Evolutionary conservation across 345 rosid species (phyloP).

Genomic region (Atalantia buxifolia): DNA sequence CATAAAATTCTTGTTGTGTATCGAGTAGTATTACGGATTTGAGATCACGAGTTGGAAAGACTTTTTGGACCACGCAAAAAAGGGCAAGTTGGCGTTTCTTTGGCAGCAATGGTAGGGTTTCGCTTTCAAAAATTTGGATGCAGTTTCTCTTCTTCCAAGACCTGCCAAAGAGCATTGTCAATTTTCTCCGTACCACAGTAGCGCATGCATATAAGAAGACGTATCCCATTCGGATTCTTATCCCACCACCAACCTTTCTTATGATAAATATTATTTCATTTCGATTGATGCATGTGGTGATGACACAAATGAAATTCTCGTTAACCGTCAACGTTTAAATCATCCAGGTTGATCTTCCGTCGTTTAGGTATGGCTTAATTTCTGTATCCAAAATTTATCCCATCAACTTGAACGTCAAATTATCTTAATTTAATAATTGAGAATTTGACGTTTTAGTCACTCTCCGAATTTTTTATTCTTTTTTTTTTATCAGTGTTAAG

Average conservation of each 20-base stretch:
- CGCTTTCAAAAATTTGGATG: not conserved
- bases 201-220: not conserved
- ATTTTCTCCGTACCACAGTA: not conserved
- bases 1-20: not conserved
- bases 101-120: not conserved
- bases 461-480: too few species aligned
- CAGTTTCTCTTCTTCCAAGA: not conserved
- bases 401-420: too few species aligned
- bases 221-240: not conserved
- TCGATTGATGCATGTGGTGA: not conserved
- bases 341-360: too few species aligned
- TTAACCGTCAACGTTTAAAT: too few species aligned
- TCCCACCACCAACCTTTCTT: not conserved
- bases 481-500: too few species aligned
- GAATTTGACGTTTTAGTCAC: too few species aligned
- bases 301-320: too few species aligned
- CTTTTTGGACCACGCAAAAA: not conserved
- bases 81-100: not conserved
- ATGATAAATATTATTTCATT: too few species aligned
- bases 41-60: not conserved
- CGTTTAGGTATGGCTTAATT: too few species aligned
- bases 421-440: too few species aligned
- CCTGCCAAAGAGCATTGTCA: not conserved
- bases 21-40: not conserved
- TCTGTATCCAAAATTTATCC: too few species aligned